Evolutionary conservation across 768 basidiomycete genomes (phyloP), one percentile per base, ranked within the genome.

Genomic region (Boletellus ananas): DNA sequence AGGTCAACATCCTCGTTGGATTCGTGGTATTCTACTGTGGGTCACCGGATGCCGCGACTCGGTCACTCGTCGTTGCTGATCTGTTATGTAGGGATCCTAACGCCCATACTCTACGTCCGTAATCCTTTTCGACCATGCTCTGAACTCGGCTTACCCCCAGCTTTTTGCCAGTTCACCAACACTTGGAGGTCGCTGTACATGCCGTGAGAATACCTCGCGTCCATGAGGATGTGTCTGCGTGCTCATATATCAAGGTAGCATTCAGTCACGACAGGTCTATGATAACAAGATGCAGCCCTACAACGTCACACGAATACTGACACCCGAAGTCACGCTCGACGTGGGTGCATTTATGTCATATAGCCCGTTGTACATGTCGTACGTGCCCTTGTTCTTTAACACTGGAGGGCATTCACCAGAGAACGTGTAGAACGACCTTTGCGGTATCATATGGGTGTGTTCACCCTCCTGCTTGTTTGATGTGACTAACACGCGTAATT

Each of bases 1-100:
- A 81, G 57, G 85, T 81, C n/a, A 89, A 89, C 63, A 75, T 88
- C 55, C 70, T 81, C 10, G 68, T 68, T 54, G 83, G 86, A 6
- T 83, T 89, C 58, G 71, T 84, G 14, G 71, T 85, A 65, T 85
- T 90, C 72, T 89, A 81, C 71, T 90, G 82, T 80, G 56, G 55
- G 50, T 42, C 46, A 3, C 21, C 17, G 46, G 14, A 36, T 18
- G 6, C 21, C 21, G 34, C 13, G 17, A 34, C 41, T 27, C 12
- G 0, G 7, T 3, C 31, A 11, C 18, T 20, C 12, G 37, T 33
- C 25, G 17, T 11, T 46, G 29, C 40, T 55, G n/a, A 62, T 16
- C 14, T 14, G 9, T 47, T 6, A 0, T 17, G 4, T 13, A 67
- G 66, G 66, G 68, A 58, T 72, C 38, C 13, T 66, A 16, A 66